A percentile compares a stretch with the other conserved stretches of the same genome.
Evolutionary conservation across 1,139 yeast genomes (phyloP).

Genomic region (Yamadazyma dendronema): DNA sequence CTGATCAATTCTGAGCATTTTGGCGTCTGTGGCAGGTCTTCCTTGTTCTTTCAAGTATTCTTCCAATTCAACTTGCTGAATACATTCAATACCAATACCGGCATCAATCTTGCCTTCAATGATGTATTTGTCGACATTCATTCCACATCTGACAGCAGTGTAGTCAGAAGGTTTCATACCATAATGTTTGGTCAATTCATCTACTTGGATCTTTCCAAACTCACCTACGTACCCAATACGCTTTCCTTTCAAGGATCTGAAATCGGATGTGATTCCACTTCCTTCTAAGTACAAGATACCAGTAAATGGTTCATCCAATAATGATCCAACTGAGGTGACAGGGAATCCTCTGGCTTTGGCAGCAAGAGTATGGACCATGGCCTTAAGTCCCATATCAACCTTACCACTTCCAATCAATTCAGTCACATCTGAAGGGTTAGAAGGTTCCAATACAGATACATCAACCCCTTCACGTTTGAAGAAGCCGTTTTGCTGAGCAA

Average conservation of each 20-base stretch:
- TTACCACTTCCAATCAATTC: slow-evolving; percentile 57
- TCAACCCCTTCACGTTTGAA: slow-evolving; percentile 51
- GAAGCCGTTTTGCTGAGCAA: slow-evolving; percentile 52
- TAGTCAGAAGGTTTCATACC: slow-evolving; percentile 57
- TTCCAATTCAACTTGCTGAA: slow-evolving; percentile 58
- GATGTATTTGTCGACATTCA: slow-evolving; percentile 58
- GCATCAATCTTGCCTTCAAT: slow-evolving; percentile 57
- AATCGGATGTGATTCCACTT: slow-evolving; percentile 51
- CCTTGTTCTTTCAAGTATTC: slow-evolving; percentile 47
- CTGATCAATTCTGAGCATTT: slow-evolving; percentile 56
- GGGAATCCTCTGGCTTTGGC: slow-evolving; percentile 61
- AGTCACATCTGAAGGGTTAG: slow-evolving; percentile 59
- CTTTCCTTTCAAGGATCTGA: slow-evolving; percentile 52
- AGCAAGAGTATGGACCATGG: slow-evolving; percentile 61
- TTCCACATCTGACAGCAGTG: slow-evolving; percentile 60
- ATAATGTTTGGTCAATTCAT: slow-evolving; percentile 53
- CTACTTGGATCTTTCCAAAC: slow-evolving; percentile 58
- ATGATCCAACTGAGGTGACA: slow-evolving; percentile 54
- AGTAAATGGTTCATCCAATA: slow-evolving; percentile 58
- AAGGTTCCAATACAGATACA: slow-evolving; percentile 54
- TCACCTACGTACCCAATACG: slow-evolving; percentile 59
- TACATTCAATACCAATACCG: slow-evolving; percentile 59
- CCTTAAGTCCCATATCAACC: slow-evolving; percentile 58
- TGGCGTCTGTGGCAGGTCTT: slow-evolving; percentile 46
- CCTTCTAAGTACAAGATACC: slow-evolving; percentile 54